Percentiles rank a stretch among this genome's conserved stretches.
These are phyloP conservation scores for Physaria fendleri DNA, from an alignment of 345 rosid genomes.

Conservation along the genomic window DNA sequence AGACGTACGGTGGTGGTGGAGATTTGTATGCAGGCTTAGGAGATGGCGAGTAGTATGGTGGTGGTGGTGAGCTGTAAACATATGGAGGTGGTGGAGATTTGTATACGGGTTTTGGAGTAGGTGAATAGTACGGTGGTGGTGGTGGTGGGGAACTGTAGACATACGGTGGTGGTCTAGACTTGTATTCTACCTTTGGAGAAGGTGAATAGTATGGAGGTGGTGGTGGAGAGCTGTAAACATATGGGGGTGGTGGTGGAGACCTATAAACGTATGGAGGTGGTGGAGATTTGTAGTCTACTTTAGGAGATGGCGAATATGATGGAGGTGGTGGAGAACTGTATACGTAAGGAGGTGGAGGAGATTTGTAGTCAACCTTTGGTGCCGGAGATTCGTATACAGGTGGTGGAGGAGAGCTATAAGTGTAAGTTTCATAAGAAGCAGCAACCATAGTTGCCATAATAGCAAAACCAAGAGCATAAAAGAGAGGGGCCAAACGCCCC, in stretches of 20 bases:
- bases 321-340: conserved; percentile 6
- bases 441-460: conserved; percentile 25
- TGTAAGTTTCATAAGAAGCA: conserved; percentile 22
- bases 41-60: background rate
- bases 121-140: no score
- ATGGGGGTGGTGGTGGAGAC: background rate
- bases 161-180: background rate
- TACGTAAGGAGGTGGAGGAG: conserved; percentile 7
- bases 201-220: background rate
- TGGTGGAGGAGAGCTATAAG: conserved; percentile 19
- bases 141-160: background rate
- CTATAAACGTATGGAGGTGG: background rate
- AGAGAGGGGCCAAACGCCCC: conserved; percentile 28
- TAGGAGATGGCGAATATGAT: background rate
- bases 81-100: background rate
- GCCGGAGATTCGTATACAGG: background rate
- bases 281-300: background rate
- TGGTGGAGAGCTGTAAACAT: background rate
- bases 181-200: background rate
- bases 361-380: background rate
- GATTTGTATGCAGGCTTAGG: background rate
- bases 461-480: conserved; percentile 18
- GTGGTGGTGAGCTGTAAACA: background rate
- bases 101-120: no score
- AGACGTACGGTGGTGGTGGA: background rate